Conservation (phyloP, 1,284 basidiomycete genomes). For the Coniophora puteana region DNA sequence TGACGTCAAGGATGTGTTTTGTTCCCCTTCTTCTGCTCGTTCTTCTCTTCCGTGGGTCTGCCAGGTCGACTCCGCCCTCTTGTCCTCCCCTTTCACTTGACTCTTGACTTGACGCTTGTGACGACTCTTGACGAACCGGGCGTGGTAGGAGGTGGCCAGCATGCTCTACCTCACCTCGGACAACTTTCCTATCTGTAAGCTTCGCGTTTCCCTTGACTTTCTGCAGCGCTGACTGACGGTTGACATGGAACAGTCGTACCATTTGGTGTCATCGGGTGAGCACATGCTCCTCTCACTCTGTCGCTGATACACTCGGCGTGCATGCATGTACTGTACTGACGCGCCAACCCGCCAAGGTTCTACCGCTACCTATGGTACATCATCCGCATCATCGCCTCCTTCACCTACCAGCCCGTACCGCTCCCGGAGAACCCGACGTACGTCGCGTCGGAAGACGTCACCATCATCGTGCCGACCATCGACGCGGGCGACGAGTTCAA, state of each 20-base stretch:
- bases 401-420: slow-evolving; percentile 80
- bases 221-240: slow-evolving; percentile 7
- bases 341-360: slow-evolving; percentile 41
- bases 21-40: not conserved
- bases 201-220: not conserved
- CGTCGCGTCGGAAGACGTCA: slow-evolving; percentile 86
- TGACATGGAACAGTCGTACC: slow-evolving; percentile 63
- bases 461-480: slow-evolving; percentile 92
- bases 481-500: slow-evolving; percentile 94
- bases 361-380: slow-evolving; percentile 91
- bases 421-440: slow-evolving; percentile 88
- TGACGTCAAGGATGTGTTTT: not conserved
- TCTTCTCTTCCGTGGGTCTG: not conserved
- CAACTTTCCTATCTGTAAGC: slow-evolving; percentile 76
- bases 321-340: not conserved
- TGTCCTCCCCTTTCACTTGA: not conserved
- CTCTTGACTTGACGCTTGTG: slow-evolving; percentile 3
- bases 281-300: slow-evolving; percentile 24
- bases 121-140: not conserved
- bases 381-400: slow-evolving; percentile 74
- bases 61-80: not conserved
- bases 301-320: slow-evolving; percentile 11
- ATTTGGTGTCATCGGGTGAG: slow-evolving; percentile 87
- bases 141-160: slow-evolving; percentile 11
- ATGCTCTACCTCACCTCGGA: slow-evolving; percentile 78